phyloP scores from a whole-genome alignment of 148 eudicot species.

The Silene latifolia region DNA sequence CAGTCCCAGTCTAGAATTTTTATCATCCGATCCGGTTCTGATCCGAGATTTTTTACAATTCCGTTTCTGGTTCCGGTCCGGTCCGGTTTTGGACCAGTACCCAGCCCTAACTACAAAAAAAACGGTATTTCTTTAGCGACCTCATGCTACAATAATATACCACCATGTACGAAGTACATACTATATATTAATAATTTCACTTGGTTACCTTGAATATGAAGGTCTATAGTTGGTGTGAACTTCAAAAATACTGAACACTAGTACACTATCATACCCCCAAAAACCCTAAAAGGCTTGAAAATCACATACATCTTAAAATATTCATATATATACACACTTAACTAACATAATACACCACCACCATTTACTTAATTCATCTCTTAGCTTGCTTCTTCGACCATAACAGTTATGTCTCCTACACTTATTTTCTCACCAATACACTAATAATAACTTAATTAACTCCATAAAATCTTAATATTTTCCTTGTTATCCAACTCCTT shows the following conservation, averaged over 20 bases:
- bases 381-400: slow-evolving; percentile 3
- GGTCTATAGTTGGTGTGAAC: slow-evolving; percentile 52
- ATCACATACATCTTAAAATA: neutral
- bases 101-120: too few relatives aligned
- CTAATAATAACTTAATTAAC: slow-evolving; percentile 18
- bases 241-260: slow-evolving; percentile 21
- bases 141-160: too few relatives aligned
- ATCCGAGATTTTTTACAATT: too few relatives aligned
- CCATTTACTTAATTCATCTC: slow-evolving; percentile 2
- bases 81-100: too few relatives aligned
- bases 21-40: too few relatives aligned
- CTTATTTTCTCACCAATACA: slow-evolving; percentile 24
- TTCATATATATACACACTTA: slow-evolving; percentile 5
- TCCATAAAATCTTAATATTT: slow-evolving; percentile 23
- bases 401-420: slow-evolving; percentile 15
- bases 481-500: slow-evolving; percentile 8
- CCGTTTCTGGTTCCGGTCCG: too few relatives aligned
- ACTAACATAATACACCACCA: slow-evolving; percentile 9
- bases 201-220: slow-evolving; percentile 31
- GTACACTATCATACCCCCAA: neutral
- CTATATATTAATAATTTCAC: slow-evolving; percentile 9
- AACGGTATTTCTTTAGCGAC: too few relatives aligned
- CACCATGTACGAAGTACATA: too few relatives aligned
- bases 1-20: too few relatives aligned
- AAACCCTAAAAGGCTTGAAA: slow-evolving; percentile 23